Percentiles rank a stretch among this genome's conserved stretches.
These are phyloP conservation scores for Mycena galopus DNA, from an alignment of 768 basidiomycete species.

Conservation along the genomic window DNA sequence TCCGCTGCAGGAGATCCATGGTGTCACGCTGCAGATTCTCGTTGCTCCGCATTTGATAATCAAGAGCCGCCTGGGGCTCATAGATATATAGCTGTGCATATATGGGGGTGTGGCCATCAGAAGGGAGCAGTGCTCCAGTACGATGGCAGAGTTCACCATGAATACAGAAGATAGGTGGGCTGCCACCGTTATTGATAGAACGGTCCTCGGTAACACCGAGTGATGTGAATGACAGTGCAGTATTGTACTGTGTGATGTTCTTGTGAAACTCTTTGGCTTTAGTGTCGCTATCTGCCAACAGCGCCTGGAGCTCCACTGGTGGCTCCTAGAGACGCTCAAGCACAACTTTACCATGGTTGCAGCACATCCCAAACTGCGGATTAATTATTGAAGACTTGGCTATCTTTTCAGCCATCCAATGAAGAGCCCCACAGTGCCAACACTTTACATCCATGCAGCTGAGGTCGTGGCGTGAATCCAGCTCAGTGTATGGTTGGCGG, in stretches of 20 bases:
- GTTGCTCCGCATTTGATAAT: background rate
- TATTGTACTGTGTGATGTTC: background rate
- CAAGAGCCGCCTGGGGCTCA: background rate
- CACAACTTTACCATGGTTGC: background rate
- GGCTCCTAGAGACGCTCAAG: background rate
- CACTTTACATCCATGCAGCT: background rate
- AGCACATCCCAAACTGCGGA: background rate
- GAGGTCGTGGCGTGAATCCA: background rate
- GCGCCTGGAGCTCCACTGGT: background rate
- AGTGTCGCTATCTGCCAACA: background rate
- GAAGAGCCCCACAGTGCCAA: background rate
- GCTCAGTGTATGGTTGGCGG: background rate
- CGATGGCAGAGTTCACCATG: background rate
- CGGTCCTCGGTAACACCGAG: background rate
- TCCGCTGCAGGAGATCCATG: background rate
- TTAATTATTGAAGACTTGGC: background rate
- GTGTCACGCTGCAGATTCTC: background rate
- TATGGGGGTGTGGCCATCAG: background rate
- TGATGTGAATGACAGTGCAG: background rate
- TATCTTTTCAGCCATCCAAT: background rate
- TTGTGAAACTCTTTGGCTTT: background rate
- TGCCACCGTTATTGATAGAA: background rate
- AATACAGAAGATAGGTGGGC: background rate
- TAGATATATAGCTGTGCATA: background rate
- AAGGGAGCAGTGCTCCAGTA: background rate